Percentiles rank a stretch among this genome's conserved stretches.
Conservation (phyloP, 2,329 filamentous ascomycete species). For the Hymenoscyphus fructigenus region DNA sequence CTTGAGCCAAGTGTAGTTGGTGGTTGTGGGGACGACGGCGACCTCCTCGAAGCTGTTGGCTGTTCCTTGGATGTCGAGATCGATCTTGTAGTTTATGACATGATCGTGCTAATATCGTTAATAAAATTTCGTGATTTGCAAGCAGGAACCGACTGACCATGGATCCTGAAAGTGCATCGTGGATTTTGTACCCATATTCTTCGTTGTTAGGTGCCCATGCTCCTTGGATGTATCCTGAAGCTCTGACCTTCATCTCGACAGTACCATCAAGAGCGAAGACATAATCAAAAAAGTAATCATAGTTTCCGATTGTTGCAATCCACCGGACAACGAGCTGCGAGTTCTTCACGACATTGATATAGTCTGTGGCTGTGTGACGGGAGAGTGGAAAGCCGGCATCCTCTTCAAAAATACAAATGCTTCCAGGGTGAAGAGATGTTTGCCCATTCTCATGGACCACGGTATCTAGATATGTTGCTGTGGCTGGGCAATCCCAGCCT, state of each 20-base stretch:
- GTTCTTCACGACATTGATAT: conserved; percentile 48
- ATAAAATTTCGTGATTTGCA: not conserved
- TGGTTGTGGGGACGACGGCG: not conserved
- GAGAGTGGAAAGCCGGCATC: conserved; percentile 50
- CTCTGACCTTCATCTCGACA: conserved; percentile 46
- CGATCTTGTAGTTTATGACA: conserved; percentile 54
- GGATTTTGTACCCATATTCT: conserved; percentile 51
- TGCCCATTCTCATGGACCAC: conserved; percentile 46
- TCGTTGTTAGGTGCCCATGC: conserved; percentile 46
- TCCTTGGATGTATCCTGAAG: conserved; percentile 53
- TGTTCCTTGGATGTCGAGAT: conserved; percentile 51
- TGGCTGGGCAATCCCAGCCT: conserved; percentile 46
- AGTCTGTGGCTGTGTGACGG: conserved; percentile 45
- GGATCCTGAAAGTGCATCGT: conserved; percentile 47
- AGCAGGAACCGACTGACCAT: conserved; percentile 35
- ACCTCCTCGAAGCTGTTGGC: conserved; percentile 37
- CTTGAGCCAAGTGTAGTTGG: conserved; percentile 38
- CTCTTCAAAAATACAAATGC: conserved; percentile 57
- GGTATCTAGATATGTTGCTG: conserved; percentile 50
- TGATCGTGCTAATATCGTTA: conserved; percentile 45
- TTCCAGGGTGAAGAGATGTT: conserved; percentile 46
- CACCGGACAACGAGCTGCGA: conserved; percentile 47
- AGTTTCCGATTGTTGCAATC: conserved; percentile 53
- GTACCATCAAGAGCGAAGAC: conserved; percentile 52
- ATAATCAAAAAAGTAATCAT: conserved; percentile 53